Conservation (phyloP, 345 rosid species). For the Populus alba region DNA sequence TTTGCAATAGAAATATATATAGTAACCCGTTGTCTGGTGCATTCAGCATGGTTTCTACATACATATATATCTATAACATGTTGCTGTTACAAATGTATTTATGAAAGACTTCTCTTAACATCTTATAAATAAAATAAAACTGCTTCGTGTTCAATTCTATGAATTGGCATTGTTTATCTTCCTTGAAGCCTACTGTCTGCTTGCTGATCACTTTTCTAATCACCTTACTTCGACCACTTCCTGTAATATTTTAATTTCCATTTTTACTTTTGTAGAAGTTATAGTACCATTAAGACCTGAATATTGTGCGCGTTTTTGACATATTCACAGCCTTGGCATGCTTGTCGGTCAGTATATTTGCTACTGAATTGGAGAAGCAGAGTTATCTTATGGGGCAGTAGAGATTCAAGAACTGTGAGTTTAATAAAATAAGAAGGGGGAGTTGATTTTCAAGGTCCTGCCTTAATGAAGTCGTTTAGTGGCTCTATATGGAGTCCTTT, state of each 20-base stretch:
- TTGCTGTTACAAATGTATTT: background rate
- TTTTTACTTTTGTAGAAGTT: no score
- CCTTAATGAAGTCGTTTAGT: background rate
- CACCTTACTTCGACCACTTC: background rate
- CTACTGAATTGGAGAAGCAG: background rate
- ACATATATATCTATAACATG: background rate
- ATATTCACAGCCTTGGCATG: background rate
- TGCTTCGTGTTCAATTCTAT: background rate
- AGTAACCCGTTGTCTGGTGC: background rate
- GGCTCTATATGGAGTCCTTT: background rate
- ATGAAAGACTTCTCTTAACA: background rate
- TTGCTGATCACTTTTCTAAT: no score
- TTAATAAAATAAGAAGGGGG: background rate
- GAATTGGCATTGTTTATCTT: background rate
- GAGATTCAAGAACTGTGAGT: background rate
- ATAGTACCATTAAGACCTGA: background rate
- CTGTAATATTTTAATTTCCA: no score
- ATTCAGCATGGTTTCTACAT: background rate
- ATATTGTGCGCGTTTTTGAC: background rate
- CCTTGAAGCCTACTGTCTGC: background rate
- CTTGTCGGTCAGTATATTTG: background rate
- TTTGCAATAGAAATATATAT: background rate
- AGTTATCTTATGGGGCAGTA: background rate
- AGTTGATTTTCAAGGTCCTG: background rate
- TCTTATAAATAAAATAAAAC: background rate